phyloP scores from a whole-genome alignment of 129 eudicot species.

The Pseudognaphalium luteoalbum region DNA sequence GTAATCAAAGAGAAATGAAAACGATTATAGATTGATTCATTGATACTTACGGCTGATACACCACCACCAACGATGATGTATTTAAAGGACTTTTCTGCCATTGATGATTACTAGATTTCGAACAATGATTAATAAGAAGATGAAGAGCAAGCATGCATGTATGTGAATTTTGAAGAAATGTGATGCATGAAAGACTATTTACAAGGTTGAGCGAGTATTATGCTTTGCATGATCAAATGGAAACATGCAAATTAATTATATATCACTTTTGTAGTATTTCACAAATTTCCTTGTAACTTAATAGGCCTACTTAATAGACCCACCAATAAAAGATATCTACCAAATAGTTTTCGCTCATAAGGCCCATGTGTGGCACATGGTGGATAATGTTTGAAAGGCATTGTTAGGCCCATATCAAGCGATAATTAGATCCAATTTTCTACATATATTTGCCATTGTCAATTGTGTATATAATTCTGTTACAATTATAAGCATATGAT shows the following conservation, averaged over 20 bases:
- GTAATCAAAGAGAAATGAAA: not conserved
- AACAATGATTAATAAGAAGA: not conserved
- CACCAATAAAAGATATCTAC: not conserved
- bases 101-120: slow-evolving; percentile 22
- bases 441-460: too few relatives aligned
- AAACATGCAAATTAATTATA: not conserved
- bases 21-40: not conserved
- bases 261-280: not conserved
- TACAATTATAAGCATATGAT: not conserved
- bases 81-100: slow-evolving; percentile 75
- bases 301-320: too few relatives aligned
- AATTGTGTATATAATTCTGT: too few relatives aligned
- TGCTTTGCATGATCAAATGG: slow-evolving; percentile 25
- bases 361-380: not conserved
- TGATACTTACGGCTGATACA: slow-evolving; percentile 60
- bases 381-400: not conserved
- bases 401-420: not conserved
- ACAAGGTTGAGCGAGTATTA: slow-evolving; percentile 28
- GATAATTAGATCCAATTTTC: not conserved
- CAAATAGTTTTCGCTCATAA: not conserved
- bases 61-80: slow-evolving; percentile 82
- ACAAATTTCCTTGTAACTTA: too few relatives aligned
- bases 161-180: not conserved
- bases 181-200: not conserved
- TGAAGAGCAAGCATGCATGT: not conserved